Base-by-base conservation (phyloP, 2,329 filamentous ascomycete species). In the Hirsutella minnesotensis region DNA sequence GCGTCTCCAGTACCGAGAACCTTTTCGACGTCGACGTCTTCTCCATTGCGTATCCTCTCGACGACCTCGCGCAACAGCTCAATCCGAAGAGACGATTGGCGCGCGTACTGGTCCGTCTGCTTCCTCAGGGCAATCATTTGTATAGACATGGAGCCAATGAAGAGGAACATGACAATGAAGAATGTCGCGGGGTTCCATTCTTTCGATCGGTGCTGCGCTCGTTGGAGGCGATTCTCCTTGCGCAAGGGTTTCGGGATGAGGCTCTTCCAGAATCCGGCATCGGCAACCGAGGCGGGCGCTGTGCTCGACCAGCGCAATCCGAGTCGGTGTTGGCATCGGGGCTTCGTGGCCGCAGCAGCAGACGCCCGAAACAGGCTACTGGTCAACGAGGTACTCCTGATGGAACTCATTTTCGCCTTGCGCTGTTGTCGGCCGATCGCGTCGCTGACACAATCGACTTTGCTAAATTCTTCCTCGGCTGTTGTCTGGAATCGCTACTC, bases 101-200 rank as follows among this genome's bases (percentile, higher is more conserved):
- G 78, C 56, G 72, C 77, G 53, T 84, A 89, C 9, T 80, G 77
- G 27, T 73, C 70, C 56, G 81, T 83, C 40, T 89, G 81, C 52
- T 84, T 85, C 53, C 81, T 83, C 53, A 96, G 61, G 30, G 80
- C 73, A 56, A 98, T 82, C 72, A 92, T 85, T 55, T 95, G 86
- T 53, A 98, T 95, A 13, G 90, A 86, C 72, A 95, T 94, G 47
- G 87, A 95, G 4, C 94, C 94, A 49, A 96, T 90, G 49, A 96
- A 73, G 34, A 88, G 69, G 55, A 88, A 88, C 49, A 90, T 86
- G 53, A 81, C 69, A 51, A 90, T 86, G 60, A 81, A 92, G 56
- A 87, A 90, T 0, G 81, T 88, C 18, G 83, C 83, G 3, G 86
- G 84, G 52, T 90, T 90, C 80, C 82, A 86, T 51, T 79, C 75